A percentile compares a stretch with the other conserved stretches of the same genome.
These are phyloP conservation scores for Penicillium concentricum DNA, from an alignment of 2,329 filamentous ascomycete species.

Conservation along the genomic window DNA sequence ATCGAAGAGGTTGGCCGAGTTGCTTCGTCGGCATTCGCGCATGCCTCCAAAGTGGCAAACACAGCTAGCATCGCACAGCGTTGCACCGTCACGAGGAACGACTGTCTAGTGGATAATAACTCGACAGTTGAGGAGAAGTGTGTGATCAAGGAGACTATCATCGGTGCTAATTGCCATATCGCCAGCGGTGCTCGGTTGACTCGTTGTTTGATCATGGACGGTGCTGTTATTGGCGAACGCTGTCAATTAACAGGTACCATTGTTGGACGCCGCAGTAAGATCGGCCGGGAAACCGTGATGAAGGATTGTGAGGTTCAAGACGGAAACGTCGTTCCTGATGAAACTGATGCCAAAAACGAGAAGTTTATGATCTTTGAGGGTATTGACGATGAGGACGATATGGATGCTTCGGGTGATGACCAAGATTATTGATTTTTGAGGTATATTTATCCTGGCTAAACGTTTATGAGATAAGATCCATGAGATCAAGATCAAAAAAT, in stretches of 20 bases:
- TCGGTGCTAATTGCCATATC: constrained; percentile 85
- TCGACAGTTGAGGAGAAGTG: constrained; percentile 84
- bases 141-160: constrained; percentile 87
- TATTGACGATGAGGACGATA: constrained; percentile 36
- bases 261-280: constrained; percentile 73
- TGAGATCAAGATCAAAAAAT: constrained; percentile 3
- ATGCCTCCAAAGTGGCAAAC: constrained; percentile 76
- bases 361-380: constrained; percentile 59
- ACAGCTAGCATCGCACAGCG: constrained; percentile 76
- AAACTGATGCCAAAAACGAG: constrained; percentile 63
- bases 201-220: constrained; percentile 92
- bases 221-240: constrained; percentile 77
- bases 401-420: constrained; percentile 33
- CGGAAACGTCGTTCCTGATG: constrained; percentile 75
- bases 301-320: constrained; percentile 93
- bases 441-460: constrained; percentile 1
- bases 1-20: constrained; percentile 61
- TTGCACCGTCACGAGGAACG: constrained; percentile 77
- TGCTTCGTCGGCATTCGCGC: constrained; percentile 70
- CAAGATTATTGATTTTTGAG: constrained; percentile 16
- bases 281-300: constrained; percentile 78
- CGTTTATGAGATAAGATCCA: constrained; percentile 9
- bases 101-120: constrained; percentile 83
- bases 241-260: constrained; percentile 87
- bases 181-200: constrained; percentile 79